Conservation (phyloP, 2,329 filamentous ascomycete species). For the Aspergillus brasiliensis region DNA sequence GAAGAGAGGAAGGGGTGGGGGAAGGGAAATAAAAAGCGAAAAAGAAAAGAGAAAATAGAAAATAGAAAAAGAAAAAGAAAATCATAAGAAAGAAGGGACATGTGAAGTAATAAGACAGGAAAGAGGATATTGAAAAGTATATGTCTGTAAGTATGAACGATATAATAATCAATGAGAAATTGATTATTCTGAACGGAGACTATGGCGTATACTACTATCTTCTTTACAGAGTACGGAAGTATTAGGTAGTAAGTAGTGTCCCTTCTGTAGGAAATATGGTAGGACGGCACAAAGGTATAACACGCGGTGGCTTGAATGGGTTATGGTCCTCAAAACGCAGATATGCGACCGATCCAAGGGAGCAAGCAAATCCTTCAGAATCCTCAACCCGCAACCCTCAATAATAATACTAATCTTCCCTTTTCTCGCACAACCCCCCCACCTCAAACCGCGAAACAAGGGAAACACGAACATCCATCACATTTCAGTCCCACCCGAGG, state of each 20-base stretch:
- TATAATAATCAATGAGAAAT: too few species aligned
- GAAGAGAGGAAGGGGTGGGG: background rate
- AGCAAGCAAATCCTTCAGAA: background rate
- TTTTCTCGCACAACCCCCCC: background rate
- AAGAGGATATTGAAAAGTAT: background rate
- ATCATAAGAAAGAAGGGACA: background rate
- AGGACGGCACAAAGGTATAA: background rate
- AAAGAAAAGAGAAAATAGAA: background rate
- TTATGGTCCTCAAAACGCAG: background rate
- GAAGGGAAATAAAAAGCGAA: background rate
- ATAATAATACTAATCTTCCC: background rate
- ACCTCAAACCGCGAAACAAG: slow-evolving; percentile 4
- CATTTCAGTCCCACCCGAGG: slow-evolving; percentile 16
- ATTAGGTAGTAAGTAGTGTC: too few species aligned
- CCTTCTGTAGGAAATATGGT: background rate
- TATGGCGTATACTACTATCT: too few species aligned
- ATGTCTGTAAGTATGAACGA: too few species aligned
- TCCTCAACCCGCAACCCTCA: background rate
- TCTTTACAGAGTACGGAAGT: too few species aligned
- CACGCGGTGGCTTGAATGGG: background rate
- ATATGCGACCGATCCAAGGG: background rate
- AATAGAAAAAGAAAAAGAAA: background rate
- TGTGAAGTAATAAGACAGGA: too few species aligned
- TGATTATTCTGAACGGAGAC: too few species aligned
- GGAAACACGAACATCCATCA: slow-evolving; percentile 20